Base-by-base conservation (phyloP, 2,329 filamentous ascomycete genomes). In the Thielaviopsis ethacetica region DNA sequence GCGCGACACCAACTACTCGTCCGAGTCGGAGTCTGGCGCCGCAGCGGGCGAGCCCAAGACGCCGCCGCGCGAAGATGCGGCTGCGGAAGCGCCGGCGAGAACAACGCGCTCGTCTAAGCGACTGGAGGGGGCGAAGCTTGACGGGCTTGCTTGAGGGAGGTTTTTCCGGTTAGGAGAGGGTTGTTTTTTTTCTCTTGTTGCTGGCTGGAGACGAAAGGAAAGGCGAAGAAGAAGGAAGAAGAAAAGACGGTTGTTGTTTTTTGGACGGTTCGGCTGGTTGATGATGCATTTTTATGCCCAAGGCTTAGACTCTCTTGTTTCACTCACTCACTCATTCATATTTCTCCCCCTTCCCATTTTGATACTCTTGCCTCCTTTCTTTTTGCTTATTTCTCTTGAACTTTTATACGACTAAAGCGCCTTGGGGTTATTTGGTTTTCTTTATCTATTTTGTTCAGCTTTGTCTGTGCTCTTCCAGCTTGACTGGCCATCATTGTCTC, bases 101-200 rank as follows among this genome's bases (percentile, higher is more conserved):
- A 38, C 51, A 56, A 64, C 50, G 34, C 57, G 56, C 51, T 61
- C 59, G 30, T 61, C 59, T 15, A 38, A 50, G 49, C 38, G 50
- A 26, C 51, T 56, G 57, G 62, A 62, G 55, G 61, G 61, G 19
- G 52, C 41, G 10, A 60, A 62, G 54, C 54, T 61, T 53, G 38
- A 47, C 57, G 54, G 51, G n/a, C 54, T 59, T 21, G 50, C 44
- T n/a, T 50, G 41, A 21, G 44, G 13, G n/a, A n/a, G n/a, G n/a
- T n/a, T 17, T 44, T 44, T 44, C 2, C 12, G 26, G n/a, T 13
- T 54, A 24, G 6, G 47, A 59, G 44, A 54, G 60, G 22, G 59
- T 59, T 30, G 21, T 57, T 53, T 53, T 51, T 49, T 50, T 55
- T 47, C 47, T 56, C 60, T 59, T 51, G 15, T 53, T 57, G 56